phyloP scores from a whole-genome alignment of 768 basidiomycete genomes.

The Mycena crocata region DNA sequence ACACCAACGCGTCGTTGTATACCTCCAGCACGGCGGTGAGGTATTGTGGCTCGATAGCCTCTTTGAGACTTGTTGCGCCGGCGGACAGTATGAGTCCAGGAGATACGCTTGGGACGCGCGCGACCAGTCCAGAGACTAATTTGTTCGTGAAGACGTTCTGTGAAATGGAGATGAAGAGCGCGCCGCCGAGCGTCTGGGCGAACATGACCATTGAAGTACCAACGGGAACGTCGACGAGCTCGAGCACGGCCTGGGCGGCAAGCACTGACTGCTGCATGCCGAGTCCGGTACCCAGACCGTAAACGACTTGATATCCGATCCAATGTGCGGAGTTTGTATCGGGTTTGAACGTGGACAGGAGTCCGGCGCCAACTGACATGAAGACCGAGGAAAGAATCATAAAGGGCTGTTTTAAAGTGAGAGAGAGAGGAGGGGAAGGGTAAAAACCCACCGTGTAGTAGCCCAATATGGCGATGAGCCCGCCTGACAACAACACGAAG shows the following conservation, averaged over 20 bases:
- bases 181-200: slow-evolving; percentile 34
- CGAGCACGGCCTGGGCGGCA: slow-evolving; percentile 31
- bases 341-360: slow-evolving; percentile 45
- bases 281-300: slow-evolving; percentile 44
- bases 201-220: slow-evolving; percentile 34
- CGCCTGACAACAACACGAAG: slow-evolving; percentile 50
- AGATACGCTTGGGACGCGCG: slow-evolving; percentile 12
- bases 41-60: slow-evolving; percentile 3
- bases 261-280: slow-evolving; percentile 34
- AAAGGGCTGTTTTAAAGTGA: too few species aligned
- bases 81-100: slow-evolving; percentile 8
- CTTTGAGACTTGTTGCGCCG: slow-evolving; percentile 22
- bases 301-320: slow-evolving; percentile 39
- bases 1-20: slow-evolving; percentile 19
- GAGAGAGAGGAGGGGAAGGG: too few species aligned
- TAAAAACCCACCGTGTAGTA: too few species aligned
- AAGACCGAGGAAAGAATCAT: slow-evolving; percentile 41
- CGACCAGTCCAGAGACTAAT: slow-evolving; percentile 8
- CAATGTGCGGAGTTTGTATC: slow-evolving; percentile 34
- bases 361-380: slow-evolving; percentile 47
- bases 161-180: slow-evolving; percentile 34
- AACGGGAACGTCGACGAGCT: slow-evolving; percentile 25
- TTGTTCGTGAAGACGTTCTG: slow-evolving; percentile 34
- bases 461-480: slow-evolving; percentile 46
- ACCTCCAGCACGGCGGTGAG: slow-evolving; percentile 13